Evolutionary conservation across 805 yeast species (phyloP), one percentile per base, ranked within the genome.

Genomic region (Pichia paraexigua): DNA sequence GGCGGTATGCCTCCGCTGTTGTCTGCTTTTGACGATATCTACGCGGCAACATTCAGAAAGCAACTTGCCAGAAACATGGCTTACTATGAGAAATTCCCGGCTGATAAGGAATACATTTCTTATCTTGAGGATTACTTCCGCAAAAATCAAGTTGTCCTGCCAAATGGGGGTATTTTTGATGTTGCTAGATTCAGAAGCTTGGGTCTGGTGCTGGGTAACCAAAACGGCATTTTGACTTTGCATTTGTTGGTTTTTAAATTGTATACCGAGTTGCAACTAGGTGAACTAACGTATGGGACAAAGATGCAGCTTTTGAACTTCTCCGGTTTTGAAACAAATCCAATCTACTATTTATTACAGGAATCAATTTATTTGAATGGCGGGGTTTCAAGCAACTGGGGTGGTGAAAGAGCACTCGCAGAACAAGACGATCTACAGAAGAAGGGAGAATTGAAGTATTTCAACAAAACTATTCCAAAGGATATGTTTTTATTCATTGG

Each of bases 1-100:
- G 85, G 83, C 1, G 85, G 85, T 7, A 69, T 80, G 15, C 84
- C 85, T 2, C 84, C 85, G 1, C 60, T 80, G 18, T 68, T 67
- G 7, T 60, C 57, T 32, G 35, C 51, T 3, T 71, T 78, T 6
- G 78, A 74, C 46, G 74, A 74, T 40, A 82, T 80, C 10, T 78
- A 79, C 56, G 49, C 52, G 12, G 76, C 75, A 2, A 76, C 83
- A 4, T 77, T 73, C 53, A 56, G 66, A 32, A 65, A 52, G 20
- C 78, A 77, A 48, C 63, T 35, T 35, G 39, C 39, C 2, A 35
- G 83, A 47, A 79, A 80, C 58, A 52, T 57, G 20, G 77, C 71
- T 44, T 79, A 69, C 59, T 80, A 75, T 60, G 51, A 58, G 4
- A 75, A 73, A 58, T 80, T 71, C 54, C 82, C 83, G 2, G 68